Conservation (phyloP, 192 early-diverging fungal genomes). For the Piromyces sp. region DNA sequence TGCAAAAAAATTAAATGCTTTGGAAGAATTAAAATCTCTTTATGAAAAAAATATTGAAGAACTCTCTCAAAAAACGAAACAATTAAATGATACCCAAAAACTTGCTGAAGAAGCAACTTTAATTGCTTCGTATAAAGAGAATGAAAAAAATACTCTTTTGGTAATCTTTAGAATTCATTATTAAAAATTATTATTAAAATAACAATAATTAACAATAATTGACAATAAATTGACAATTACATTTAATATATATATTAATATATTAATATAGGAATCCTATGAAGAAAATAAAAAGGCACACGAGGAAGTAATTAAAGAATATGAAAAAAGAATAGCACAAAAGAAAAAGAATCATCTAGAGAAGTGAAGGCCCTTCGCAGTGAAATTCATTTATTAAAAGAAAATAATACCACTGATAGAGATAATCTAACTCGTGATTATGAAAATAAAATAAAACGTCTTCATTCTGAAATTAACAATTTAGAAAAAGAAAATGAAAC, state of each 20-base stretch:
- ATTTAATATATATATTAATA: too few relatives aligned
- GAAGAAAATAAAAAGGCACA: not conserved
- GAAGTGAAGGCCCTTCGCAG: not conserved
- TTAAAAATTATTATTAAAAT: too few relatives aligned
- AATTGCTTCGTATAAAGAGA: not conserved
- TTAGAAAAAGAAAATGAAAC: not conserved
- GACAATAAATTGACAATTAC: too few relatives aligned
- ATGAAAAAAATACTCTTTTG: not conserved
- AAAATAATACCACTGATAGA: not conserved
- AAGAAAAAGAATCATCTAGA: not conserved
- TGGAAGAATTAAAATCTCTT: not conserved
- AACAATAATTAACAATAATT: too few relatives aligned
- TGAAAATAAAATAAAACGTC: not conserved
- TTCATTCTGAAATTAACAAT: not conserved
- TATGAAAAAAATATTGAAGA: not conserved
- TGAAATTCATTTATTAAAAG: not conserved
- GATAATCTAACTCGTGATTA: not conserved
- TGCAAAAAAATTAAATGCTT: not conserved
- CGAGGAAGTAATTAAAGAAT: not conserved
- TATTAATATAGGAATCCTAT: not conserved
- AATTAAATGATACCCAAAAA: not conserved
- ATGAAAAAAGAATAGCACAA: not conserved
- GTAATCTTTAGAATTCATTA: too few relatives aligned
- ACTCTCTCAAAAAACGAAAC: not conserved
- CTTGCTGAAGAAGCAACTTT: not conserved